Evolutionary conservation across 208 protist genomes (phyloP), one percentile per base, ranked within the genome.

Genomic region (Tritrichomonas musculus): DNA sequence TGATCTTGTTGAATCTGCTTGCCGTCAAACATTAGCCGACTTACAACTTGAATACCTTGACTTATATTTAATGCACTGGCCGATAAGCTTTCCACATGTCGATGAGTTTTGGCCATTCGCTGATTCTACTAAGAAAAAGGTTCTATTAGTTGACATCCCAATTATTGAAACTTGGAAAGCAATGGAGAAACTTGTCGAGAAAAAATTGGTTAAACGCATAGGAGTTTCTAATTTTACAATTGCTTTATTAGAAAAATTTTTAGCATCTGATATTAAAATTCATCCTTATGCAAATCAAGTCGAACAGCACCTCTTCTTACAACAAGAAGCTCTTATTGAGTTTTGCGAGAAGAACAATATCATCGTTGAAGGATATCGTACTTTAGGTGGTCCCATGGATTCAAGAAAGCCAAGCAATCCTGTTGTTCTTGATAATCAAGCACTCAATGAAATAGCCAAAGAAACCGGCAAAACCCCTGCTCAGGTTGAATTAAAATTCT

Each of bases 291-390:
- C 33, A 39, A 72, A 57, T 47, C 88, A 92, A 49, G 36, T 47
- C 22, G 88, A 95, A 94, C 80, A n/a, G 0, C 92, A 94, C 39
- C 93, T 93, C 4, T 94, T 94, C 39, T 27, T 41, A 1, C 84
- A 94, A 41, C 94, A 94, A 93, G 49, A 65, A 41, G 73, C 66
- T 93, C 77, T 95, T 20, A 14, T 95, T 33, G 65, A 57, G 27
- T 95, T 82, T 88, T 60, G 39, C 1, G 44, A 93, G n/a, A 30
- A 92, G 22, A 1, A 27, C 2, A 93, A 93, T 27, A 94, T 95
- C 25, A 53, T 57, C 30, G 39, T 94, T n/a, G 93, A n/a, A 36
- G 64, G 64, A 0, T 95, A 95, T 93, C 92, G 49, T 82, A 92
- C 94, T 9, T 39, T 95, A 22, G 94, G 75, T 17, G 41, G 73